Percentiles rank a stretch among this genome's conserved stretches.
phyloP scores from a whole-genome alignment of 495 filamentous ascomycete species.

The Neurospora hispaniola region DNA sequence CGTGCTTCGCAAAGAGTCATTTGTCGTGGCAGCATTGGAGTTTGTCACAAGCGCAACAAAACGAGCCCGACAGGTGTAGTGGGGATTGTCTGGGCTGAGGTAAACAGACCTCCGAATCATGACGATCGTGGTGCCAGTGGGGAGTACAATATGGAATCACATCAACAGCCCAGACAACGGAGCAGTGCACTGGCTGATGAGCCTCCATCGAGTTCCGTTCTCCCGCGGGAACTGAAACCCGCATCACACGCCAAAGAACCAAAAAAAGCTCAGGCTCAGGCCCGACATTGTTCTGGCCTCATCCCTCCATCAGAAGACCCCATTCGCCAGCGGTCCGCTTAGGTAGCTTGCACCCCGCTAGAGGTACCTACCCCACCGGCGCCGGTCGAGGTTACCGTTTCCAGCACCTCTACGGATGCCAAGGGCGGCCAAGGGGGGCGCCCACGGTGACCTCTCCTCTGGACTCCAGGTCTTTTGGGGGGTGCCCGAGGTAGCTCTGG shows the following conservation, averaged over 20 bases:
- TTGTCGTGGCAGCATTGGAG: background rate
- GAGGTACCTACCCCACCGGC: slow-evolving; percentile 17
- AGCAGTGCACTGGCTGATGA: background rate
- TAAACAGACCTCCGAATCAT: background rate
- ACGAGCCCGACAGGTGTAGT: background rate
- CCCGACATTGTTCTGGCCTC: background rate
- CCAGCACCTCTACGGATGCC: background rate
- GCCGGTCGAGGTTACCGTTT: background rate
- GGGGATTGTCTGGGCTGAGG: background rate
- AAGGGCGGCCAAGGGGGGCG: background rate
- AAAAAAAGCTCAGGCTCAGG: background rate
- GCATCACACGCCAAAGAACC: slow-evolving; percentile 1
- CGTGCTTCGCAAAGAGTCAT: background rate
- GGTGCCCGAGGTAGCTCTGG: background rate
- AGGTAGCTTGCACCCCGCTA: slow-evolving; percentile 17
- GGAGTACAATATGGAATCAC: background rate
- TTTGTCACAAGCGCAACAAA: background rate
- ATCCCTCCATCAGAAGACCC: background rate
- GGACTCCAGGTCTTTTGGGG: background rate
- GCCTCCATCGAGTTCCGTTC: background rate
- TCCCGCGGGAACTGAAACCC: background rate
- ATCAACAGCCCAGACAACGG: background rate
- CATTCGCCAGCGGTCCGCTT: slow-evolving; percentile 7
- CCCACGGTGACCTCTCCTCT: background rate
- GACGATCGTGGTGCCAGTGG: background rate